Base-by-base conservation (phyloP, 1,284 basidiomycete species). In the Apiotrichum montevideense region DNA sequence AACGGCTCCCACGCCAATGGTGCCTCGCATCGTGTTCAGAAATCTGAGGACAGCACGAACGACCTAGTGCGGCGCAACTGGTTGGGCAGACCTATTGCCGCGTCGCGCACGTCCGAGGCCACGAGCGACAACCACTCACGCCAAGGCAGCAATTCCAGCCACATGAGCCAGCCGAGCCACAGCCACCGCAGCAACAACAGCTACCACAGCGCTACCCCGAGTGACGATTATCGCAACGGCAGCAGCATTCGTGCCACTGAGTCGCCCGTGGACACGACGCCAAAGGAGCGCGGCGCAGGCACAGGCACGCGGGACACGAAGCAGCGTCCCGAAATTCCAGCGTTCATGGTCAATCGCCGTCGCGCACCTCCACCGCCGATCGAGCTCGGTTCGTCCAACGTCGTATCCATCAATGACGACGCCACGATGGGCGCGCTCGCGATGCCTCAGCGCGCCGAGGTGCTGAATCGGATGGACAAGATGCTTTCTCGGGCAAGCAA, bases 401-500 rank as follows among this genome's bases (percentile, higher is more conserved):
- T 61, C 5, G 56, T 55, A 40, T 58, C 59, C 7, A 61, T 61
- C 43, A 55, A 58, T 35, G 59, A 57, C 56, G 56, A 61, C 33
- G 39, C 51, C n/a, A 21, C 14, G 37, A 34, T 10, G 35, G 37
- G 8, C 33, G 46, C 13, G 15, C 44, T 33, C 39, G 33, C n/a
- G 49, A 51, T 9, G 37, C 44, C 8, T 32, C 48, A 43, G 54
- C 65, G 61, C 29, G 65, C 67, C 7, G 64, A 71, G 7, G 66
- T 77, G 1, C 54, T 77, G 35, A 59, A 57, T 15, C 58, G 72
- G 29, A 71, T 77, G 62, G 69, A 83, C 81, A 66, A 78, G 84
- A 46, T 83, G 78, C 53, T 84, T 81, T 62, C 84, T 80, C 40
- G 83, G 81, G 46, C 83, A 46, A 35, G n/a, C 35, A 70, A 77